These are phyloP conservation scores for Cystobasidium ongulense DNA, from an alignment of 768 basidiomycete genomes.

Conservation along the genomic window DNA sequence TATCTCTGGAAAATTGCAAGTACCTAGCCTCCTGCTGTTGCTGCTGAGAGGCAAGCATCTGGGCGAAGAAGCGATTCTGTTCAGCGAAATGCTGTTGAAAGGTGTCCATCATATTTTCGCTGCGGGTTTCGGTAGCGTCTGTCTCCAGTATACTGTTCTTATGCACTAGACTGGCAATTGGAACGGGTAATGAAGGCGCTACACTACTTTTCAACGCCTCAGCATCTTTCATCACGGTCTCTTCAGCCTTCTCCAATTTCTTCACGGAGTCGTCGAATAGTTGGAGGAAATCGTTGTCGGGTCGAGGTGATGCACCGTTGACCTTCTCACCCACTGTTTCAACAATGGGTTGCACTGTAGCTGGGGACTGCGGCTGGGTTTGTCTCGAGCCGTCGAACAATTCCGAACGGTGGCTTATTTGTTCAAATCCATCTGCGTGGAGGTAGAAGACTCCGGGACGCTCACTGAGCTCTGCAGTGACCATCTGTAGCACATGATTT, in stretches of 20 bases:
- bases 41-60: not conserved
- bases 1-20: not conserved
- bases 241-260: too few species aligned
- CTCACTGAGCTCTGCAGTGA: not conserved
- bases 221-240: too few species aligned
- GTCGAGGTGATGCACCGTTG: not conserved
- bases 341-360: too few species aligned
- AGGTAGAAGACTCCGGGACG: not conserved
- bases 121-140: not conserved
- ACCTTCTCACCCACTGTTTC: too few species aligned
- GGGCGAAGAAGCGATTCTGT: not conserved
- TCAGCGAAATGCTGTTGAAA: not conserved
- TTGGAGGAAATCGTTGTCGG: not conserved
- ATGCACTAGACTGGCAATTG: too few species aligned
- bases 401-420: not conserved
- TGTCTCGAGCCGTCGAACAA: too few species aligned
- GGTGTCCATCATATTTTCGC: not conserved
- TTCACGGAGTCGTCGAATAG: not conserved
- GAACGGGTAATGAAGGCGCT: too few species aligned
- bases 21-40: not conserved
- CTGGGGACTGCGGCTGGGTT: too few species aligned
- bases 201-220: not conserved
- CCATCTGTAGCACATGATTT: not conserved
- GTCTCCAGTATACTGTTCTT: too few species aligned
- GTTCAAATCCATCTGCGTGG: conserved; percentile 21